phyloP scores from a whole-genome alignment of 805 yeast genomes.

The Suhomyces tanzawaensis region DNA sequence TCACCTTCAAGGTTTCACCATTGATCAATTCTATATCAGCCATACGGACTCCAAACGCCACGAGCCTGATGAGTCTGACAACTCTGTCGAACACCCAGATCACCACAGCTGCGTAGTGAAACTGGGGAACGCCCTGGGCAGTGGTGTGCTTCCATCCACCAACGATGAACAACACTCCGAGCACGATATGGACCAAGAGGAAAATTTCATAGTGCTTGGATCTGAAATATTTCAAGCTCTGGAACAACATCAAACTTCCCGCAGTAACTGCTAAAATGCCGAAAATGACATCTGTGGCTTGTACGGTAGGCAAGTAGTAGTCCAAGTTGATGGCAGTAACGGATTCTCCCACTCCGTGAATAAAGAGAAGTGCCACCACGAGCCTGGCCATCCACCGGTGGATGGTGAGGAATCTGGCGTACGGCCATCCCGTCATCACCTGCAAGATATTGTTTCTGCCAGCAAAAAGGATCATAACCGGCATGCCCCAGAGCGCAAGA shows the following conservation, averaged over 20 bases:
- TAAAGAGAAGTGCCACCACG: not conserved
- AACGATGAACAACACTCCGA: constrained; percentile 40
- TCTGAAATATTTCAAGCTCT: constrained; percentile 31
- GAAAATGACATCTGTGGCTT: constrained; percentile 19
- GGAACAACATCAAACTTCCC: constrained; percentile 29
- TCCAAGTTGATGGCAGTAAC: constrained; percentile 8
- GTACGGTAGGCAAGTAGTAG: constrained; percentile 1
- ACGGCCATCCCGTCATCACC: constrained; percentile 58
- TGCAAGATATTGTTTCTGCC: constrained; percentile 62
- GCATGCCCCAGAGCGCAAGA: constrained; percentile 43
- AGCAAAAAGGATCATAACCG: constrained; percentile 55
- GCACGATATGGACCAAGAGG: constrained; percentile 30
- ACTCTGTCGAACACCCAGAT: constrained; percentile 73
- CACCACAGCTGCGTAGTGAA: constrained; percentile 51
- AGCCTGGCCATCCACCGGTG: constrained; percentile 37
- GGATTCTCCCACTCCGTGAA: constrained; percentile 49
- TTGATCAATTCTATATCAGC: constrained; percentile 43
- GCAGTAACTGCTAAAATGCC: constrained; percentile 40
- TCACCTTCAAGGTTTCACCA: constrained; percentile 47
- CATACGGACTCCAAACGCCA: constrained; percentile 57
- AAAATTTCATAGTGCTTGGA: constrained; percentile 36
- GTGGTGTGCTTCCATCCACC: constrained; percentile 48
- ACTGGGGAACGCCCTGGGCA: constrained; percentile 32
- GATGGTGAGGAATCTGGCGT: constrained; percentile 37
- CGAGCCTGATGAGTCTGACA: constrained; percentile 52